phyloP scores from a whole-genome alignment of 179 eudicot genomes.

The Gypsophila paniculata region DNA sequence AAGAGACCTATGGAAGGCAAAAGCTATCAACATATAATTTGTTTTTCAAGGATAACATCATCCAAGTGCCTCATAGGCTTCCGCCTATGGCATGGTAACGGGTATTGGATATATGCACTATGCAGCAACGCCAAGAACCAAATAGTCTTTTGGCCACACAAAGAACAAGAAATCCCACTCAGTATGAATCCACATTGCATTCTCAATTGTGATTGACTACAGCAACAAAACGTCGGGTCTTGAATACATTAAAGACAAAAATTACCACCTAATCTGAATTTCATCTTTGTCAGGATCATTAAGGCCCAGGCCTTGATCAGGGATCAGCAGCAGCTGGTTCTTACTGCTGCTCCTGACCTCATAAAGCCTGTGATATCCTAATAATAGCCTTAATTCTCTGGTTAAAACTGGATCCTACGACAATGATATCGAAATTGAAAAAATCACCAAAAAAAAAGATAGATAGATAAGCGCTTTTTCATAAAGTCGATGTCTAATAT shows the following conservation, averaged over 20 bases:
- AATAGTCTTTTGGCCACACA: neutral
- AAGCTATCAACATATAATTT: neutral
- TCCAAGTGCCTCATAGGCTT: neutral
- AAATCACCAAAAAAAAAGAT: neutral
- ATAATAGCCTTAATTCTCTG: neutral
- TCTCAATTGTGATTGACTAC: too few species aligned
- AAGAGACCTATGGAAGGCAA: slow-evolving; percentile 57
- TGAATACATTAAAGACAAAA: neutral
- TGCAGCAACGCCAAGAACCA: neutral
- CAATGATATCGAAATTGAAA: neutral
- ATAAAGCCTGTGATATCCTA: neutral
- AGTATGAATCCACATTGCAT: neutral
- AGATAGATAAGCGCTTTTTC: too few species aligned
- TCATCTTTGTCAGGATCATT: neutral
- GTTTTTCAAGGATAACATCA: neutral
- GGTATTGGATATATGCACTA: neutral
- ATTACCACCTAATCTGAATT: neutral
- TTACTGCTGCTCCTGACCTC: neutral
- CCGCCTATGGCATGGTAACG: neutral
- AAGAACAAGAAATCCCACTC: neutral
- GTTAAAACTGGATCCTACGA: neutral
- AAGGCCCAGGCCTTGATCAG: neutral
- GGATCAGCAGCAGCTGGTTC: neutral
- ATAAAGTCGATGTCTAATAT: neutral
- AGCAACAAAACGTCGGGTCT: too few species aligned